Evolutionary conservation across 2,329 filamentous ascomycete species (phyloP).

Genomic region (Davidsoniella neocaledoniae): DNA sequence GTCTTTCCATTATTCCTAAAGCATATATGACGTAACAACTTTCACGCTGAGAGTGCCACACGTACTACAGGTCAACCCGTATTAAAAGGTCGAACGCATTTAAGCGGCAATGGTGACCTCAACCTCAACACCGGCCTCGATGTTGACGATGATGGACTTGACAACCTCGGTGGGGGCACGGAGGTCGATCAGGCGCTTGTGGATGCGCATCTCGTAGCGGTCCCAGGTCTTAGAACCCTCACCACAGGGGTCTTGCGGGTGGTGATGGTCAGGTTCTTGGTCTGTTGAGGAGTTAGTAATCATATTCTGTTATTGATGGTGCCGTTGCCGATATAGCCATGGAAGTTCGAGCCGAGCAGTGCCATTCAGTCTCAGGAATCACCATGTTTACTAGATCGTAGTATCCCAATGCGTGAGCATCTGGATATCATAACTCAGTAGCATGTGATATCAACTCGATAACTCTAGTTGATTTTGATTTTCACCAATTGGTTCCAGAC

Average conservation of each 20-base stretch:
- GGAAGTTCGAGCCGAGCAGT: too few species aligned
- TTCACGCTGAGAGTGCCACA: neutral
- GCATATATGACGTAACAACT: neutral
- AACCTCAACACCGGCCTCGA: slow-evolving; percentile 84
- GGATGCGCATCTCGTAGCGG: slow-evolving; percentile 95
- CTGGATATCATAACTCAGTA: too few species aligned
- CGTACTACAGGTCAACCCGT: neutral
- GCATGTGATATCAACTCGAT: too few species aligned
- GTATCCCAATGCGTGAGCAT: too few species aligned
- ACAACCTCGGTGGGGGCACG: slow-evolving; percentile 95
- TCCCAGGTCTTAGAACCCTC: slow-evolving; percentile 99
- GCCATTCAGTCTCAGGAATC: too few species aligned
- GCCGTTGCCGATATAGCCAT: too few species aligned
- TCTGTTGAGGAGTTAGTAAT: slow-evolving; percentile 29
- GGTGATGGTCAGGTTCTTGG: slow-evolving; percentile 91
- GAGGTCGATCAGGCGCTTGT: slow-evolving; percentile 96
- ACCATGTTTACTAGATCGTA: too few species aligned
- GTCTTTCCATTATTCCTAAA: too few species aligned
- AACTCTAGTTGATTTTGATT: too few species aligned
- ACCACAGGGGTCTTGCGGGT: slow-evolving; percentile 99
- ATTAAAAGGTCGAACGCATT: slow-evolving; percentile 15
- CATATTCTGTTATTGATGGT: neutral
- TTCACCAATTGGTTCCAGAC: too few species aligned
- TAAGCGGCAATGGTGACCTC: slow-evolving; percentile 85
- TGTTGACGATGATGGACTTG: slow-evolving; percentile 95